These are phyloP conservation scores for Russula olivacea DNA, from an alignment of 768 basidiomycete genomes.

Conservation along the genomic window DNA sequence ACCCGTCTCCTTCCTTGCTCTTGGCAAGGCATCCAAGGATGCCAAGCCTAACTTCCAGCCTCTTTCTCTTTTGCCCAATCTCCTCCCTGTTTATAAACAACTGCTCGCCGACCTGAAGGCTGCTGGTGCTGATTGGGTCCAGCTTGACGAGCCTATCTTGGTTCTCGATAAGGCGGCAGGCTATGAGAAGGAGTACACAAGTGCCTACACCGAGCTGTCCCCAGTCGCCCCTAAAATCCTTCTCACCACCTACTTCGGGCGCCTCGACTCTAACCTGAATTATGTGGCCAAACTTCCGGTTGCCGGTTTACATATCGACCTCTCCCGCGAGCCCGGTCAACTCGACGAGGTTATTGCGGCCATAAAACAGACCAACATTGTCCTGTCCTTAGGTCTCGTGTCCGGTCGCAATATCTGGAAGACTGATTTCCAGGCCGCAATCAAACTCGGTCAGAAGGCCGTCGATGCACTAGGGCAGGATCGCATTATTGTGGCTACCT, in stretches of 20 bases:
- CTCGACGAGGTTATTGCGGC: slow-evolving; percentile 77
- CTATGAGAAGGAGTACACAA: slow-evolving; percentile 72
- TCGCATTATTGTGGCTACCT: slow-evolving; percentile 90
- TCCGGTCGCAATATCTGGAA: slow-evolving; percentile 99
- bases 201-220: slow-evolving; percentile 75
- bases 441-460: slow-evolving; percentile 80
- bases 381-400: slow-evolving; percentile 90
- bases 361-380: slow-evolving; percentile 72
- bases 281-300: slow-evolving; percentile 90
- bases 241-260: slow-evolving; percentile 94
- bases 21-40: slow-evolving; percentile 87
- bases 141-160: slow-evolving; percentile 95
- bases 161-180: slow-evolving; percentile 79
- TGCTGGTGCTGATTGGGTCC: slow-evolving; percentile 91
- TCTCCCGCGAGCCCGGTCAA: slow-evolving; percentile 89
- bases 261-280: slow-evolving; percentile 86
- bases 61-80: slow-evolving; percentile 80
- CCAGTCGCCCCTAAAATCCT: slow-evolving; percentile 86
- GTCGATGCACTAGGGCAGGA: slow-evolving; percentile 75
- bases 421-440: slow-evolving; percentile 80
- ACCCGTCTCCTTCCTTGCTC: slow-evolving; percentile 89
- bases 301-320: slow-evolving; percentile 92
- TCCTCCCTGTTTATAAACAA: slow-evolving; percentile 88
- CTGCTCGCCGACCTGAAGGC: slow-evolving; percentile 86
- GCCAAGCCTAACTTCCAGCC: slow-evolving; percentile 82